Percentiles rank a stretch among this genome's conserved stretches.
Evolutionary conservation across 176 grass and related monocot genomes (phyloP).

Genomic region (Cenchrus americanus): DNA sequence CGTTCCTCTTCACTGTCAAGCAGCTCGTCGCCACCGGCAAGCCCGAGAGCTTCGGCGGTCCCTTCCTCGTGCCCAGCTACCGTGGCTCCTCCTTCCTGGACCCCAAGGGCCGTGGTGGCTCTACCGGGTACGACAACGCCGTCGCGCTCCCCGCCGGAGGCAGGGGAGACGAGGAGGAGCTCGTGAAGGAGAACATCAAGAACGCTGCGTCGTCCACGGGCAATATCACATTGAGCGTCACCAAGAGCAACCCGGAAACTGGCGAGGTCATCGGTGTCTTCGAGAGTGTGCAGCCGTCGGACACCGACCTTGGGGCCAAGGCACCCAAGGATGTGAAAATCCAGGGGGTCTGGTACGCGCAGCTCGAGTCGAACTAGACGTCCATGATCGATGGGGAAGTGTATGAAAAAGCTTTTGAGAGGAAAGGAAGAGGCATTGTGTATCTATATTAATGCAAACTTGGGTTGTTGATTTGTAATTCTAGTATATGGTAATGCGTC

Average conservation of each 20-base stretch:
- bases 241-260: conserved; percentile 70
- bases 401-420: conserved; percentile 15
- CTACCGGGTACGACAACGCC: conserved; percentile 80
- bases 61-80: conserved; percentile 88
- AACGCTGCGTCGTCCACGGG: conserved; percentile 57
- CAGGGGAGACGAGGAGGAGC: conserved; percentile 87
- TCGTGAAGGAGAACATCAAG: conserved; percentile 88
- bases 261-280: conserved; percentile 82
- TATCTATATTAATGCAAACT: conserved; percentile 40
- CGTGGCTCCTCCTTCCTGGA: conserved; percentile 79
- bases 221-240: conserved; percentile 78
- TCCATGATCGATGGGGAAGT: neutral
- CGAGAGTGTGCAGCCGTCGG: conserved; percentile 87
- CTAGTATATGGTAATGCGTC: neutral
- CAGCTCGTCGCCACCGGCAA: conserved; percentile 81
- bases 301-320: conserved; percentile 87
- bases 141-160: conserved; percentile 85
- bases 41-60: conserved; percentile 74
- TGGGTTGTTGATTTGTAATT: conserved; percentile 26
- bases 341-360: conserved; percentile 85
- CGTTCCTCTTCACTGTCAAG: conserved; percentile 92
- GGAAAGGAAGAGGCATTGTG: neutral
- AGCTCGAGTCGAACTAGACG: conserved; percentile 61
- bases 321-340: conserved; percentile 90
- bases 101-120: conserved; percentile 87